Percentiles rank a stretch among this genome's conserved stretches.
phyloP scores from a whole-genome alignment of 768 basidiomycete genomes.

The Tylopilus felleus region DNA sequence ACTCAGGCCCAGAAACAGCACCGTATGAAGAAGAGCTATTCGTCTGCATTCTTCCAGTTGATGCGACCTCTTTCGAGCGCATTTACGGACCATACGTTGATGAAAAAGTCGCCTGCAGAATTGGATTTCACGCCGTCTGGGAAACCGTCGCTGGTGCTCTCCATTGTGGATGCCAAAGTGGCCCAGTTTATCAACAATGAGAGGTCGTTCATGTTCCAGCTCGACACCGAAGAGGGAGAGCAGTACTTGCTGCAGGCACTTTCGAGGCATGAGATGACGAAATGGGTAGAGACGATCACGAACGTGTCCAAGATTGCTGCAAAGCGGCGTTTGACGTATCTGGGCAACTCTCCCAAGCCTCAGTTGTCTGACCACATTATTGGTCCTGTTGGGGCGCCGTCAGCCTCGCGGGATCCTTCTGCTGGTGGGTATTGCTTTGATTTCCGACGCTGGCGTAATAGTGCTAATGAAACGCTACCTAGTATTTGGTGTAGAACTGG shows the following conservation, averaged over 20 bases:
- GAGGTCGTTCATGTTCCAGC: constrained; percentile 76
- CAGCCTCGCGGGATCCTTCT: constrained; percentile 64
- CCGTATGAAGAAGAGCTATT: constrained; percentile 87
- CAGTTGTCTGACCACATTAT: constrained; percentile 73
- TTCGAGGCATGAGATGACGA: constrained; percentile 65
- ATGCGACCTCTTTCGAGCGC: constrained; percentile 90
- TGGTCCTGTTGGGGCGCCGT: constrained; percentile 43
- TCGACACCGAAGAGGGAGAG: constrained; percentile 85
- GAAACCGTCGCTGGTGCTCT: constrained; percentile 74
- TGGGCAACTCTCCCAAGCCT: constrained; percentile 72
- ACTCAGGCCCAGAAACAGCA: constrained; percentile 65
- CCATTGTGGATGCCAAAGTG: constrained; percentile 68
- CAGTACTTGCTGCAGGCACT: constrained; percentile 76
- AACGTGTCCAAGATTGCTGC: constrained; percentile 70
- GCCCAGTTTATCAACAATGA: constrained; percentile 74
- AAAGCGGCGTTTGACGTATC: constrained; percentile 75
- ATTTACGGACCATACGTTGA: constrained; percentile 59
- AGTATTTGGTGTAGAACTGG: constrained; percentile 79
- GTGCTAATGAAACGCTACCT: constrained; percentile 7
- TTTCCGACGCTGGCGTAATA: background rate
- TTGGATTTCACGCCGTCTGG: constrained; percentile 70
- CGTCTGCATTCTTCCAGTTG: constrained; percentile 72
- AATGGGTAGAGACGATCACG: constrained; percentile 75
- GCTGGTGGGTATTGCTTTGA: constrained; percentile 50
- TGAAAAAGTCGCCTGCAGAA: constrained; percentile 64